Evolutionary conservation across 306 rosid genomes (phyloP).

Genomic region (Gastrolobium villosum): DNA sequence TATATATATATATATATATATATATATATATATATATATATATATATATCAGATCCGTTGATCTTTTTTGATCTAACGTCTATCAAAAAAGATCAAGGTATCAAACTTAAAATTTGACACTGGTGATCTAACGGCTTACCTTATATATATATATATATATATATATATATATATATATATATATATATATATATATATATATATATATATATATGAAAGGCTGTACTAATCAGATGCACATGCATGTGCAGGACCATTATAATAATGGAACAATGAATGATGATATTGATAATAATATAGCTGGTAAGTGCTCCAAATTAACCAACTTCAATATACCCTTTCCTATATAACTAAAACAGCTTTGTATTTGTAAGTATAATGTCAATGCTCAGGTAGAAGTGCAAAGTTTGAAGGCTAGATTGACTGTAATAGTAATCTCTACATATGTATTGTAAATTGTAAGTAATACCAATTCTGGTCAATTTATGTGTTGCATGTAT

Average conservation of each 20-base stretch:
- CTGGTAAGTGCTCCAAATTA: not conserved
- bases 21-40: too few species aligned
- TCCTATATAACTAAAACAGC: not conserved
- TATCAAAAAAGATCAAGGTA: too few species aligned
- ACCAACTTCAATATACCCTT: conserved; percentile 28
- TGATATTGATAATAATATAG: conserved; percentile 24
- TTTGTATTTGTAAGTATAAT: conserved; percentile 19
- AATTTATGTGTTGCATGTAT: not conserved
- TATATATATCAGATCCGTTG: too few species aligned
- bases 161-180: too few species aligned
- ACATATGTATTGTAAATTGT: not conserved
- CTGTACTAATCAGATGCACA: conserved; percentile 52
- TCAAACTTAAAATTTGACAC: too few species aligned
- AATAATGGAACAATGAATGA: conserved; percentile 47
- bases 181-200: too few species aligned
- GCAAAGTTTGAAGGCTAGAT: conserved; percentile 27
- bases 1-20: too few species aligned
- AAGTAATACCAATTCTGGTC: not conserved
- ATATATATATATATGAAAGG: conserved; percentile 10
- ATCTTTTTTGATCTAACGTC: too few species aligned
- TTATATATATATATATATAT: too few species aligned
- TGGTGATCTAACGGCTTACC: too few species aligned
- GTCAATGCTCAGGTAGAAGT: conserved; percentile 1
- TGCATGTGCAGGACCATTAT: conserved; percentile 53
- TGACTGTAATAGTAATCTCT: not conserved